Conservation (phyloP, 306 rosid species). For the Quercus dentata region DNA sequence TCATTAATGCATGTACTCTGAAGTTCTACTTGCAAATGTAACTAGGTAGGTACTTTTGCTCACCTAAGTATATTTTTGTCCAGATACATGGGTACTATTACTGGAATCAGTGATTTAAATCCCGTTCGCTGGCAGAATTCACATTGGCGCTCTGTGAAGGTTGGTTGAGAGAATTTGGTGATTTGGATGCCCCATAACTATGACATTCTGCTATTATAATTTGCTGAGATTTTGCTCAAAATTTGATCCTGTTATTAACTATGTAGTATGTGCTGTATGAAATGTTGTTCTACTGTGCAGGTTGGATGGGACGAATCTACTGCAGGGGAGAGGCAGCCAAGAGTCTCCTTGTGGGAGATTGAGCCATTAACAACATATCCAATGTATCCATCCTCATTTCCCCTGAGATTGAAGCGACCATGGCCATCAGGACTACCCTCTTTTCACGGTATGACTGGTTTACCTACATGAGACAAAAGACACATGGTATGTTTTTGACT, state of each 20-base stretch:
- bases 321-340: slow-evolving; percentile 96
- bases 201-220: slow-evolving; percentile 19
- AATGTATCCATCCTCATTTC: slow-evolving; percentile 92
- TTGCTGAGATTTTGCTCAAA: slow-evolving; percentile 14
- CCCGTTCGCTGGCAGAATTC: slow-evolving; percentile 73
- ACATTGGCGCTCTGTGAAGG: slow-evolving; percentile 86
- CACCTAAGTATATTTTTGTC: slow-evolving; percentile 20
- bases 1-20: neutral
- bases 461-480: neutral
- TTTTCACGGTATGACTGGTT: slow-evolving; percentile 59
- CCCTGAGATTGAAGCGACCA: slow-evolving; percentile 88
- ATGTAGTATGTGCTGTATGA: neutral
- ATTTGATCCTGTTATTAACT: neutral
- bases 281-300: slow-evolving; percentile 32
- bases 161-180: slow-evolving; percentile 34
- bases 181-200: neutral
- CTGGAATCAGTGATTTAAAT: slow-evolving; percentile 69
- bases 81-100: slow-evolving; percentile 81
- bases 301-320: slow-evolving; percentile 99
- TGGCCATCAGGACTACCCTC: slow-evolving; percentile 94
- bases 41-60: neutral
- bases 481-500: neutral
- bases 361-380: slow-evolving; percentile 97
- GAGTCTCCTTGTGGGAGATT: slow-evolving; percentile 96
- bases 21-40: neutral